Evolutionary conservation across 169 alveolate genomes (phyloP), one percentile per base, ranked within the genome.

Genomic region (Plasmodium reichenowi): DNA sequence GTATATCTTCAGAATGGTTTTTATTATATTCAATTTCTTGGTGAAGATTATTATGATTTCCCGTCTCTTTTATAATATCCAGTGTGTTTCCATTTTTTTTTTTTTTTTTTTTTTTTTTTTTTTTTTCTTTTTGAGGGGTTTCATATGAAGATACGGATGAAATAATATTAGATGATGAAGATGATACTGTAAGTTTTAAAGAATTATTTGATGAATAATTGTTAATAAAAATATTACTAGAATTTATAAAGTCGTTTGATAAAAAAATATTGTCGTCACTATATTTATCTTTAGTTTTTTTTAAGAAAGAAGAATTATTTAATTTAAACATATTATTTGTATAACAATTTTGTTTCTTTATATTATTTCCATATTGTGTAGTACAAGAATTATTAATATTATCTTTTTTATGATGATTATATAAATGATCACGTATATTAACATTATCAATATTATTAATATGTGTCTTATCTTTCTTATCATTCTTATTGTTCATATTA

Each of bases 101-200:
- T 52, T 52, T 52, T 12, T 52, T 52, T 52, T 52, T 52, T 52
- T 52, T 52, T 10, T 0, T 52, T 52, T 9, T 52, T n/a, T 59
- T 56, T 56, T 12, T 22, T 56, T n/a, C 66, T 56, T 56, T n/a
- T 56, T 5, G 15, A 56, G 20, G 5, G 22, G 7, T 9, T 59
- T 63, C 22, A 70, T 76, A 76, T 5, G 89, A 56, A n/a, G 89
- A 76, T 45, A 76, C 58, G 1, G 89, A 76, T 20, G 66, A 76
- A 32, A 76, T 76, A 4, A 64, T 54, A 29, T 76, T 66, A 13
- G 70, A 76, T n/a, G 70, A 76, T n/a, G 89, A 63, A 6, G 73
- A 62, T 3, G 88, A 75, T 0, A 67, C 48, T 3, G 73, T 24
- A 1, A 54, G 62, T 43, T 13, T 48, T 4, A 70, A 22, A 2